Evolutionary conservation across 257 asterid species (phyloP), one percentile per base, ranked within the genome.

Genomic region (Craterostigma plantagineum): DNA sequence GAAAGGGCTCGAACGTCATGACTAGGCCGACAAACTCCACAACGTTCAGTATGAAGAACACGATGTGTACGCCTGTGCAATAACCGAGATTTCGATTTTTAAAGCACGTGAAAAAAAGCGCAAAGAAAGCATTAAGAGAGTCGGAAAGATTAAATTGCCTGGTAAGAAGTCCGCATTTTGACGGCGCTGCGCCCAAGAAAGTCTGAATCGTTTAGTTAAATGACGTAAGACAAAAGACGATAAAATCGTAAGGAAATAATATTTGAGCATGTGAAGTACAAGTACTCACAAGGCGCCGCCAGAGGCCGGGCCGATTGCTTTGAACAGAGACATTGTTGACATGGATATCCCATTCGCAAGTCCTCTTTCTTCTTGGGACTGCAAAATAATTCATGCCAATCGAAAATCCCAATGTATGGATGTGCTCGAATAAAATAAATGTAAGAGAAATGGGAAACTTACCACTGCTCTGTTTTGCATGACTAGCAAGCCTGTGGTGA

Each of bases 391-490:
- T n/a, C n/a, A n/a, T n/a, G n/a, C n/a, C n/a, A n/a, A n/a, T n/a
- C n/a, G n/a, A 45, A 36, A 8, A 15, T 1, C 33, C 17, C 11
- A 36, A n/a, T n/a, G n/a, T 36, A 12, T 1, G 3, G 3, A 47
- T 18, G n/a, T n/a, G n/a, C n/a, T n/a, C n/a, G n/a, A n/a, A n/a
- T n/a, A 34, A 39, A 9, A 2, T 14, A 12, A 35, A 35, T 7
- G 14, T 7, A 13, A 12, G 50, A 33, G 54, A 18, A 23, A 15
- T 12, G n/a, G 17, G 11, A 42, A 56, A 57, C 58, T 54, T 63
- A 84, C 93, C 76, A 84, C 95, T 30, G 92, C 87, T 49, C 71
- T 65, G 65, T 84, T 84, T 59, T 76, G 93, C 68, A 84, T 60
- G 44, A 84, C 83, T 53, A 79, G 63, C 56, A 77, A 52, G 16